A percentile compares a stretch with the other conserved stretches of the same genome.
phyloP scores from a whole-genome alignment of 2,329 filamentous ascomycete species.

The Gliomastix tumulicola region DNA sequence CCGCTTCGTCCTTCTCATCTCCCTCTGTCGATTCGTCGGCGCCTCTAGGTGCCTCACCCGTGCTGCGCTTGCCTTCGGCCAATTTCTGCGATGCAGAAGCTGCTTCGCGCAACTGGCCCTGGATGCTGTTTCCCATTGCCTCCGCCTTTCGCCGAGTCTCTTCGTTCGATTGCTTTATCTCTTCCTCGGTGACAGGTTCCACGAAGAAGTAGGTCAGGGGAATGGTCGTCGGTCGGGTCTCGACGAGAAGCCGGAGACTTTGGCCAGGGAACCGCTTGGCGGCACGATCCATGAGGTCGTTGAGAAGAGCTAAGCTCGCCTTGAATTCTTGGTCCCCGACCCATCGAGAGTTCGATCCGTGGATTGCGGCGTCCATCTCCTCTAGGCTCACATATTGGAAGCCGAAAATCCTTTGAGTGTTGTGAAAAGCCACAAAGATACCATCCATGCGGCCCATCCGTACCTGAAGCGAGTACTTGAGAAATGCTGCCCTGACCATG shows the following conservation, averaged over 20 bases:
- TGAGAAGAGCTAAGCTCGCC: slow-evolving; percentile 70
- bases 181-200: slow-evolving; percentile 68
- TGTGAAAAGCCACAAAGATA: slow-evolving; percentile 95
- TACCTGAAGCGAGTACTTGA: slow-evolving; percentile 95
- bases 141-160: background rate
- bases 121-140: too few relatives aligned
- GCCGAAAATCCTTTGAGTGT: slow-evolving; percentile 89
- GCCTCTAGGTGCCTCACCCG: too few relatives aligned
- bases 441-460: slow-evolving; percentile 98
- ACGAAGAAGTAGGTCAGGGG: slow-evolving; percentile 86
- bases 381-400: slow-evolving; percentile 87
- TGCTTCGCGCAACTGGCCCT: too few relatives aligned
- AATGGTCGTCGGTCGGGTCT: slow-evolving; percentile 55
- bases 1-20: background rate
- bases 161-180: slow-evolving; percentile 44
- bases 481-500: slow-evolving; percentile 88
- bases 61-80: too few relatives aligned
- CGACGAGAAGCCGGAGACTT: slow-evolving; percentile 75
- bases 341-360: slow-evolving; percentile 59
- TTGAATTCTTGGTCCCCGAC: slow-evolving; percentile 84
- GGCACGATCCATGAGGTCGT: slow-evolving; percentile 70
- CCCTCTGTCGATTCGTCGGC: too few relatives aligned
- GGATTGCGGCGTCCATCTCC: slow-evolving; percentile 88
- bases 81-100: too few relatives aligned
- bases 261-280: slow-evolving; percentile 67